phyloP scores from a whole-genome alignment of 2,329 filamentous ascomycete genomes.

The Venturia asperata region DNA sequence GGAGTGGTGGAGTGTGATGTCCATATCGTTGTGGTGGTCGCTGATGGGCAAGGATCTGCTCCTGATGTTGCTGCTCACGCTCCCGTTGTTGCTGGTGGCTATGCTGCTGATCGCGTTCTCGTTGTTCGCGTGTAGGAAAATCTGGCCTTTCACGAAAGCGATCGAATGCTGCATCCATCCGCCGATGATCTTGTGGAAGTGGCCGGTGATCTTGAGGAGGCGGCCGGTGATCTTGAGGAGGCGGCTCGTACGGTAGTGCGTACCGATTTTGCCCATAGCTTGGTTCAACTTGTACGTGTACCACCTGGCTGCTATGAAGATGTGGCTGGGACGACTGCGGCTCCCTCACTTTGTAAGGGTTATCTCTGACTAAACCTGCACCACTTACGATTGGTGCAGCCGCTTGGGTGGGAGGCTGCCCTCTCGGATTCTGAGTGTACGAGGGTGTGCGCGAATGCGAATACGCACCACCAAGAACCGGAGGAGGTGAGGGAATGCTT shows the following conservation, averaged over 20 bases:
- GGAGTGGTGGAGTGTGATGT: slow-evolving; percentile 15
- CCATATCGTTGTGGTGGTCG: slow-evolving; percentile 9
- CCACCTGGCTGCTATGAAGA: background rate
- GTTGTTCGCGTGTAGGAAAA: background rate
- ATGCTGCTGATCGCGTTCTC: slow-evolving; percentile 1
- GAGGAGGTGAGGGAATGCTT: slow-evolving; percentile 16
- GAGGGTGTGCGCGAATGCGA: slow-evolving; percentile 17
- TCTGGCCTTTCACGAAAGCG: slow-evolving; percentile 6
- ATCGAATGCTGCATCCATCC: background rate
- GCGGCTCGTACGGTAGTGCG: background rate
- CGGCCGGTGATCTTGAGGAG: slow-evolving; percentile 1
- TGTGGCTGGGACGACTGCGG: slow-evolving; percentile 3
- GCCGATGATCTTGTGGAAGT: slow-evolving; percentile 1
- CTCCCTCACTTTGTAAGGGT: background rate
- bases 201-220: slow-evolving; percentile 1
- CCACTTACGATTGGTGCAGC: background rate
- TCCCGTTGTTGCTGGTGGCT: background rate
- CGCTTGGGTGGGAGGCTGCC: background rate
- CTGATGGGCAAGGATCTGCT: background rate
- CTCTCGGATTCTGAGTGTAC: slow-evolving; percentile 9
- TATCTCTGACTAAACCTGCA: background rate
- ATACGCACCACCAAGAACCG: background rate
- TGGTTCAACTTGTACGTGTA: background rate
- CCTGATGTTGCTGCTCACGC: slow-evolving; percentile 7
- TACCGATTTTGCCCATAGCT: slow-evolving; percentile 7